These are phyloP conservation scores for Cucurbita pepo DNA, from an alignment of 306 rosid species.

Conservation along the genomic window DNA sequence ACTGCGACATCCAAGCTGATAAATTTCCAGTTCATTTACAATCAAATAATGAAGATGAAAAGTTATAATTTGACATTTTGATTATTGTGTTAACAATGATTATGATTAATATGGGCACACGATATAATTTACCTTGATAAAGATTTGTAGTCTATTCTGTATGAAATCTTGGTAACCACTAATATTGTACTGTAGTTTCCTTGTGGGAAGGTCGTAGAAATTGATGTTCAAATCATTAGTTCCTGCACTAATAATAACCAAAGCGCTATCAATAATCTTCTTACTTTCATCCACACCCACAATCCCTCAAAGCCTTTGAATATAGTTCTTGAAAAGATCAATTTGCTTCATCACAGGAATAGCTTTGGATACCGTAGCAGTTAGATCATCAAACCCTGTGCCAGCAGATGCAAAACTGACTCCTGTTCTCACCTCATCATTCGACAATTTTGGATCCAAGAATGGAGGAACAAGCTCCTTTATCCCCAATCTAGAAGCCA, in stretches of 20 bases:
- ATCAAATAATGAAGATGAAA: constrained; percentile 3
- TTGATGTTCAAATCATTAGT: constrained; percentile 41
- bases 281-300: constrained; percentile 28
- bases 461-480: constrained; percentile 51
- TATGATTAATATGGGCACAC: neutral
- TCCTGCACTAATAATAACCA: constrained; percentile 45
- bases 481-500: constrained; percentile 29
- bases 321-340: constrained; percentile 28
- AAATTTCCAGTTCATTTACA: neutral
- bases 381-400: constrained; percentile 38
- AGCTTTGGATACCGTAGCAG: constrained; percentile 8
- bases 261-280: constrained; percentile 17
- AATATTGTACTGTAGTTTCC: constrained; percentile 22
- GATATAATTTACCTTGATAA: constrained; percentile 21
- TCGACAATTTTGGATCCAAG: constrained; percentile 25
- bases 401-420: constrained; percentile 56
- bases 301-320: constrained; percentile 20
- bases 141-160: constrained; percentile 19
- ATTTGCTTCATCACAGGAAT: constrained; percentile 33
- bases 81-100: neutral
- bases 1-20: neutral
- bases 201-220: constrained; percentile 31
- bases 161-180: constrained; percentile 41
- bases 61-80: neutral
- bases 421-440: constrained; percentile 33